These are phyloP conservation scores for Theileria sp. DNA, from an alignment of 169 alveolate genomes.

Conservation along the genomic window DNA sequence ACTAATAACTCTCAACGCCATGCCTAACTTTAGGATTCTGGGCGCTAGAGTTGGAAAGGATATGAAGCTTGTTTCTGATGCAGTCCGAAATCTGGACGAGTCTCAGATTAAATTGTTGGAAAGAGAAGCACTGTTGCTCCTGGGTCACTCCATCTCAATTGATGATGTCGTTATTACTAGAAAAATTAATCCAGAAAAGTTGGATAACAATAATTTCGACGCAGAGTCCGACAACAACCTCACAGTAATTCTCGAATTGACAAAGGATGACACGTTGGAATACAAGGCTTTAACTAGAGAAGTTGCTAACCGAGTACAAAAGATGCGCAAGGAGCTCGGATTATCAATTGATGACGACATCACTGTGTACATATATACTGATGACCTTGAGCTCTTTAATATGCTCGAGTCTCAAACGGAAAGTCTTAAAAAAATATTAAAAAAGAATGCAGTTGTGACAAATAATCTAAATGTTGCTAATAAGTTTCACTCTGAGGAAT, in stretches of 20 bases:
- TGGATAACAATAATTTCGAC: constrained; percentile 32
- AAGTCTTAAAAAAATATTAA: constrained; percentile 25
- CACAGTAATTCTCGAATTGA: constrained; percentile 55
- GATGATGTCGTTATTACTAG: constrained; percentile 61
- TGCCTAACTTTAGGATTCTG: constrained; percentile 83
- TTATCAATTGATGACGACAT: constrained; percentile 55
- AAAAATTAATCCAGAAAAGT: constrained; percentile 19
- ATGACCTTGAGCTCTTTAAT: constrained; percentile 13
- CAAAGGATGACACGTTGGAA: constrained; percentile 43
- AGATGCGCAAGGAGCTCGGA: constrained; percentile 56
- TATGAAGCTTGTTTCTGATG: constrained; percentile 65
- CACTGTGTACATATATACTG: constrained; percentile 31
- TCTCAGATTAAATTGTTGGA: constrained; percentile 20
- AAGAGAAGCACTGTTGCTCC: constrained; percentile 11
- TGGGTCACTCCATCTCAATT: constrained; percentile 48
- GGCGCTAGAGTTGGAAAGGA: constrained; percentile 85
- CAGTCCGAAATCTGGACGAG: constrained; percentile 29
- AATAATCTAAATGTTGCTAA: constrained; percentile 2
- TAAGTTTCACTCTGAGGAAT: constrained; percentile 17
- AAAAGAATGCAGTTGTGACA: constrained; percentile 25
- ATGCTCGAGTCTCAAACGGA: constrained; percentile 31
- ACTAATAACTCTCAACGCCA: constrained; percentile 75
- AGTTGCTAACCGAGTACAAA: constrained; percentile 57
- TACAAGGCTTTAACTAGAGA: constrained; percentile 58
- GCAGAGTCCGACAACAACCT: constrained; percentile 57